Percentiles rank a stretch among this genome's conserved stretches.
These are phyloP conservation scores for Serendipita sp. DNA, from an alignment of 768 basidiomycete genomes.

Conservation along the genomic window DNA sequence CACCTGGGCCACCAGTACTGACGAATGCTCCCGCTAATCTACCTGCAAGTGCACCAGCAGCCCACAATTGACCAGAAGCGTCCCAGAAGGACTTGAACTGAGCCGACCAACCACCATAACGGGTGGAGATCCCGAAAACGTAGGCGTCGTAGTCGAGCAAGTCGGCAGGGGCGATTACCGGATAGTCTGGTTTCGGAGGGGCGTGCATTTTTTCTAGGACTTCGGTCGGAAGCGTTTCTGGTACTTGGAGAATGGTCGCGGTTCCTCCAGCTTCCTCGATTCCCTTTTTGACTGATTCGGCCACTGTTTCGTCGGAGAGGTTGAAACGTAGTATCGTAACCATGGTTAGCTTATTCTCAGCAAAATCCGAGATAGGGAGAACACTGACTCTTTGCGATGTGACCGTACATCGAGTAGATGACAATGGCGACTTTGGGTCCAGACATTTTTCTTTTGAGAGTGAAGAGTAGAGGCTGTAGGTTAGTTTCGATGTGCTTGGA, in stretches of 20 bases:
- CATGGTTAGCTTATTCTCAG: neutral
- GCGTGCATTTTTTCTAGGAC: conserved; percentile 55
- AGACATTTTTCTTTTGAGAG: neutral
- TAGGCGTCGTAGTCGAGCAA: conserved; percentile 52
- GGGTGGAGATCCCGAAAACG: conserved; percentile 63
- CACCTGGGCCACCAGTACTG: conserved; percentile 55
- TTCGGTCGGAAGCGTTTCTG: conserved; percentile 62
- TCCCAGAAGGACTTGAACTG: conserved; percentile 61
- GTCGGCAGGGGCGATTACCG: conserved; percentile 39
- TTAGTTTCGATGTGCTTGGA: neutral
- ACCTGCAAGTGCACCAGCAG: conserved; percentile 40
- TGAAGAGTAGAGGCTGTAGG: neutral
- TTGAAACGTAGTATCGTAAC: too few species aligned
- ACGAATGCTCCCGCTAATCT: conserved; percentile 67
- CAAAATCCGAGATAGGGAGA: neutral
- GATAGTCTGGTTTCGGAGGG: conserved; percentile 54
- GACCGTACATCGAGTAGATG: conserved; percentile 61
- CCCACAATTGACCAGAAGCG: conserved; percentile 53
- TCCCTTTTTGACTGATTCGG: conserved; percentile 33
- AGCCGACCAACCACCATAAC: conserved; percentile 65
- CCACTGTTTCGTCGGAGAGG: conserved; percentile 30
- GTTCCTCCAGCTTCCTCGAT: conserved; percentile 27
- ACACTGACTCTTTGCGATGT: conserved; percentile 48
- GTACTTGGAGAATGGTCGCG: conserved; percentile 38
- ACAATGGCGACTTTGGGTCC: conserved; percentile 12